A percentile compares a stretch with the other conserved stretches of the same genome.
These are phyloP conservation scores for Chloroidium sp. DNA, from an alignment of 163 green algal species.

Conservation along the genomic window DNA sequence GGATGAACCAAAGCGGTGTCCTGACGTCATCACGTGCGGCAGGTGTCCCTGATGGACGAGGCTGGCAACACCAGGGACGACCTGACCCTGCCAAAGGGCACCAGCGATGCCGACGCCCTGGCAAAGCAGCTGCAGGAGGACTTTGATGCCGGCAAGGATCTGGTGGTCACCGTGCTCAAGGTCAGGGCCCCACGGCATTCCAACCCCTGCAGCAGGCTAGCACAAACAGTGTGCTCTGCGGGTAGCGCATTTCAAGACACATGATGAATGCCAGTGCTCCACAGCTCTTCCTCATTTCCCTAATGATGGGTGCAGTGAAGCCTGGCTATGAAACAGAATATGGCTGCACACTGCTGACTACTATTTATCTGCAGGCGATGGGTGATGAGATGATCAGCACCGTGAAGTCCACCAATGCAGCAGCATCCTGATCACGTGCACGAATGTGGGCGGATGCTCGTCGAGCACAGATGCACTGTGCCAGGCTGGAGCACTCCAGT, in stretches of 20 bases:
- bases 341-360: neutral
- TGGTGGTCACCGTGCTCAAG: constrained; percentile 91
- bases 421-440: too few species aligned
- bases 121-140: constrained; percentile 73
- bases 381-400: constrained; percentile 73
- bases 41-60: constrained; percentile 83
- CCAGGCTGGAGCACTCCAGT: too few species aligned
- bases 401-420: constrained; percentile 33
- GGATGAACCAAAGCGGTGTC: too few species aligned
- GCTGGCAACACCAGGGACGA: constrained; percentile 90
- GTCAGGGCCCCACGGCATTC: constrained; percentile 16
- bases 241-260: neutral
- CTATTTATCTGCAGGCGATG: constrained; percentile 53
- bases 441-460: too few species aligned
- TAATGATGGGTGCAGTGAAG: too few species aligned
- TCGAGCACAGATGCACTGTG: too few species aligned
- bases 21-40: neutral
- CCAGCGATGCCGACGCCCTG: constrained; percentile 81
- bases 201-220: neutral
- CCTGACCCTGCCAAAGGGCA: constrained; percentile 86
- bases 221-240: neutral
- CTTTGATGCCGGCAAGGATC: constrained; percentile 86
- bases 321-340: too few species aligned
- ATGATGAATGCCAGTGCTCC: neutral
- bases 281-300: neutral